Evolutionary conservation across 768 basidiomycete species (phyloP).

Genomic region (Lactarius deliciosus): DNA sequence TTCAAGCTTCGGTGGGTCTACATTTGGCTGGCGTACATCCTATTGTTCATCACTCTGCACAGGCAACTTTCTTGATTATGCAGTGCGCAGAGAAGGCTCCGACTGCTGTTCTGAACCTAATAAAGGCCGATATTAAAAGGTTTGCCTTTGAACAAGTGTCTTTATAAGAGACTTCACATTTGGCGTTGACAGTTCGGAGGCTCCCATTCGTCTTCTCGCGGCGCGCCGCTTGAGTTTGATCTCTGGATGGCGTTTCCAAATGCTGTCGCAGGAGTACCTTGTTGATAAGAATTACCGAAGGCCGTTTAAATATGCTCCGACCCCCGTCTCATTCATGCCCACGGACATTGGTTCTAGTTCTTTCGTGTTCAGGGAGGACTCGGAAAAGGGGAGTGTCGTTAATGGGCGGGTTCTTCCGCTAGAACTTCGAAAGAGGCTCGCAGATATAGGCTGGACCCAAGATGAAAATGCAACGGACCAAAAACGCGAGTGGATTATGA

Average conservation of each 20-base stretch:
- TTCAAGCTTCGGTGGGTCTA: slow-evolving; percentile 50
- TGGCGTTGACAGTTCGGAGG: slow-evolving; percentile 44
- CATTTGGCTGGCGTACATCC: slow-evolving; percentile 14
- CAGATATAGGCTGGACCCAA: slow-evolving; percentile 74
- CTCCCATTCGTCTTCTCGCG: slow-evolving; percentile 49
- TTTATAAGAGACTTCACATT: slow-evolving; percentile 6
- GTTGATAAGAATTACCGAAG: slow-evolving; percentile 58
- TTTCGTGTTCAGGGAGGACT: slow-evolving; percentile 56
- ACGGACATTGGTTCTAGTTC: slow-evolving; percentile 69
- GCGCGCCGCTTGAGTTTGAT: slow-evolving; percentile 56
- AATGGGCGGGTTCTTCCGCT: slow-evolving; percentile 50
- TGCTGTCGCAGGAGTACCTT: slow-evolving; percentile 60
- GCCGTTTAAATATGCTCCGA: slow-evolving; percentile 70
- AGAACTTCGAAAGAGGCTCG: slow-evolving; percentile 63
- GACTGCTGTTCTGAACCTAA: neutral
- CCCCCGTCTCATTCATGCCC: slow-evolving; percentile 68
- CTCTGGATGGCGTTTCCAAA: slow-evolving; percentile 67
- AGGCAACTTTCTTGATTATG: slow-evolving; percentile 37
- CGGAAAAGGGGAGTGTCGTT: slow-evolving; percentile 48
- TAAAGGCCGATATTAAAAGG: slow-evolving; percentile 24
- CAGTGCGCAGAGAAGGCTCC: slow-evolving; percentile 23
- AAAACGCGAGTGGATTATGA: slow-evolving; percentile 55
- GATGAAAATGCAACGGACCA: slow-evolving; percentile 57
- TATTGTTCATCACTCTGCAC: neutral
- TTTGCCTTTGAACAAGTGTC: slow-evolving; percentile 8